These are phyloP conservation scores for Oxytropis ochrocephala DNA, from an alignment of 306 rosid genomes.

Conservation along the genomic window DNA sequence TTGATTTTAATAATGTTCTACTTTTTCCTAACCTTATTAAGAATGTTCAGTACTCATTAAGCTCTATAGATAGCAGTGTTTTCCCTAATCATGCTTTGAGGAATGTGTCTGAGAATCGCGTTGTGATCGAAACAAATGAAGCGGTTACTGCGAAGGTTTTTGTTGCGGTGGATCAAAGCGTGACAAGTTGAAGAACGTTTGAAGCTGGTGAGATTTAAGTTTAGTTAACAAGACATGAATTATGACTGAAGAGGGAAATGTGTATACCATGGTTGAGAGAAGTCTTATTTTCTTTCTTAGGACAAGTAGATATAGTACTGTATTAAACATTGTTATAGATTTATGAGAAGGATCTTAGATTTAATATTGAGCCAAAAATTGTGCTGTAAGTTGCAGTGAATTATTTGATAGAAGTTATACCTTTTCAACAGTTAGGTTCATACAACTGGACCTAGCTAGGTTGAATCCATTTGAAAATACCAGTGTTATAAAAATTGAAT, in stretches of 20 bases:
- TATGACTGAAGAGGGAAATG: conserved; percentile 22
- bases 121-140: conserved; percentile 54
- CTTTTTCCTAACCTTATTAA: conserved; percentile 64
- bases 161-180: conserved; percentile 60
- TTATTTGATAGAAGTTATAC: conserved; percentile 1
- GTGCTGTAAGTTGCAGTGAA: background rate
- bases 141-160: conserved; percentile 42
- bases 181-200: conserved; percentile 13
- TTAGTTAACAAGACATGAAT: background rate
- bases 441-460: background rate
- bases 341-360: background rate
- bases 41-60: conserved; percentile 67
- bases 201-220: conserved; percentile 8
- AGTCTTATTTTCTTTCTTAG: background rate
- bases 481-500: background rate
- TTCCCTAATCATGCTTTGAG: conserved; percentile 60
- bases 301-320: background rate
- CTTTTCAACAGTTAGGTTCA: background rate
- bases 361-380: background rate
- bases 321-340: background rate
- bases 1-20: conserved; percentile 56
- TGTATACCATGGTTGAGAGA: conserved; percentile 20
- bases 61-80: background rate
- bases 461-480: background rate
- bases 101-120: conserved; percentile 50